Base-by-base conservation (phyloP, 306 rosid species). In the Vigna nakashimae region DNA sequence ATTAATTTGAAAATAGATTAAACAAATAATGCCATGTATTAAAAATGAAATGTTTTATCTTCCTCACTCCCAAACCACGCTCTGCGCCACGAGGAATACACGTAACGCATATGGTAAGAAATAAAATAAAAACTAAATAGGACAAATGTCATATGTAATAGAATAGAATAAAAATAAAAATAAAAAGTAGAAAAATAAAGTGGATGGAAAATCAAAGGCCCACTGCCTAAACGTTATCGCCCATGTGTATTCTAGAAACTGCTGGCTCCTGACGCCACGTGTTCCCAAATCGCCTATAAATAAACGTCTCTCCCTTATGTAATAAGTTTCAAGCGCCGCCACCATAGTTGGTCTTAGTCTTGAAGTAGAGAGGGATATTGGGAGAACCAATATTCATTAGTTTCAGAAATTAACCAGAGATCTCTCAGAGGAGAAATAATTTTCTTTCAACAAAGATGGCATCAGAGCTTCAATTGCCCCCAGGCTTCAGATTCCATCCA, bases 401-500 rank as follows among this genome's bases (percentile, higher is more conserved):
- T 26, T 58, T 30, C 14, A 0, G 63, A 56, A 22, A 56, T 56
- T 24, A 56, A 56, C 18, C 20, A 34, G 69, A 63, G 69, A 63
- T 63, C 69, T 30, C 40, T 1, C 5, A n/a, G 46, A 2, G 68
- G 7, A 62, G 43, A 2, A 32, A 7, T 16, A 34, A 13, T 2
- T 1, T 2, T 24, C 2, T 5, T 4, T 24, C 6, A 32, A 0
- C 3, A 60, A 30, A 73, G 7, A 81, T 90, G 97, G 77, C 93
- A 40, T 55, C 90, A 5, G 96, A 90, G 46, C 89, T 96, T 73
- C 92, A 89, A 71, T 63, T 96, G 13, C 98, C 99, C 6, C 96
- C 97, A 0, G 98, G 99, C 1, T 92, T 96, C 89, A 75, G 99
- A 80, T 96, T 96, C 80, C 99, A 96, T 57, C 98, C 98, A 1